phyloP scores from a whole-genome alignment of 176 grass and related monocot species.

The Saccharum spontaneum region DNA sequence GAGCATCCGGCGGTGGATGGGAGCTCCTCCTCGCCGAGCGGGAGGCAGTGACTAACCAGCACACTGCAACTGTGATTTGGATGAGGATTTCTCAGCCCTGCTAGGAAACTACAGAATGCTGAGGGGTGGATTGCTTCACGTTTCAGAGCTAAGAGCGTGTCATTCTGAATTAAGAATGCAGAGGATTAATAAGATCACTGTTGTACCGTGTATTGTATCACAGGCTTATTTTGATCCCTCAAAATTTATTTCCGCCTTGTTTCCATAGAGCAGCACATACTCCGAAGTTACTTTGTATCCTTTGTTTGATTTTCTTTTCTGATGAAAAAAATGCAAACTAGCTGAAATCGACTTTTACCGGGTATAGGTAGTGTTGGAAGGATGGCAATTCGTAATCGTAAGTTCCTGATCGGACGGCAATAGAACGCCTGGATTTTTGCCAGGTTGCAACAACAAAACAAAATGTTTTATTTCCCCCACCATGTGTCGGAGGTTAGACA shows the following conservation, averaged over 20 bases:
- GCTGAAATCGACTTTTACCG: background rate
- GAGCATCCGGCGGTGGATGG: conserved; percentile 66
- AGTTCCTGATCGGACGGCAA: background rate
- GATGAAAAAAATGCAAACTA: background rate
- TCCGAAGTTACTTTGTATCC: background rate
- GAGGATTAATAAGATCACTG: background rate
- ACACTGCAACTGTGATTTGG: background rate
- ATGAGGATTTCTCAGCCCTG: background rate
- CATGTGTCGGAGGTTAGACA: background rate
- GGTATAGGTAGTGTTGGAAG: background rate
- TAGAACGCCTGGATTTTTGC: background rate
- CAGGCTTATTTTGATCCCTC: background rate
- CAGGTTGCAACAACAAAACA: background rate
- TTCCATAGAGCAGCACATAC: background rate
- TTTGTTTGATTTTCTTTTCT: background rate
- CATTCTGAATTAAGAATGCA: background rate
- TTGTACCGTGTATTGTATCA: background rate
- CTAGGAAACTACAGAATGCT: background rate
- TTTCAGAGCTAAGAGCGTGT: background rate
- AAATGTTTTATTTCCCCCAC: background rate
- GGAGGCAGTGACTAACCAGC: conserved; percentile 14
- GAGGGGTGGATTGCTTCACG: background rate
- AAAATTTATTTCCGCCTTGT: background rate
- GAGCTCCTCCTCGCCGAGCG: conserved; percentile 52
- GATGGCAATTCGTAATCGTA: background rate